Conservation (phyloP, 2,329 filamentous ascomycete genomes). For the Ophiocordyceps camponoti-floridani region DNA sequence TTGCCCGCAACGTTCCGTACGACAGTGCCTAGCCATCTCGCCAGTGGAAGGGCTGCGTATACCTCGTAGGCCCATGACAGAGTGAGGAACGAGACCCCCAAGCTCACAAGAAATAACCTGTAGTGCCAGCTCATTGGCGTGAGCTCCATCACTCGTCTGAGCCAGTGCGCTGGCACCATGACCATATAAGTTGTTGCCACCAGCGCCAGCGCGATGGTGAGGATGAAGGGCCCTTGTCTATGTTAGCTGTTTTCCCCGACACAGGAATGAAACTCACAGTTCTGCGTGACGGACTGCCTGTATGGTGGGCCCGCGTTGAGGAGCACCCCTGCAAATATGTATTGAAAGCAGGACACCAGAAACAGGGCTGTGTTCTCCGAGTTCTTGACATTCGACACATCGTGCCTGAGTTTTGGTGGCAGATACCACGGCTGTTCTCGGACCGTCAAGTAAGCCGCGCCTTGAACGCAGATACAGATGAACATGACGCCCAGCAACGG, state of each 20-base stretch:
- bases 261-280: conserved; percentile 32
- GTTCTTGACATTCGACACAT: conserved; percentile 75
- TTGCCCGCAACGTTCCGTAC: conserved; percentile 39
- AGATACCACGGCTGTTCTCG: conserved; percentile 71
- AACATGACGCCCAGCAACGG: conserved; percentile 78
- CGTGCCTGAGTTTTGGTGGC: conserved; percentile 56
- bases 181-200: conserved; percentile 64
- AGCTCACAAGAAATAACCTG: conserved; percentile 48
- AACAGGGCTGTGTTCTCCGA: conserved; percentile 90
- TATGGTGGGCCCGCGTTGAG: conserved; percentile 87
- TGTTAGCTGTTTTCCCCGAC: conserved; percentile 1
- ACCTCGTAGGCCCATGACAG: conserved; percentile 57
- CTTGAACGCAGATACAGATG: conserved; percentile 63
- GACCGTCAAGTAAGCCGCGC: conserved; percentile 55
- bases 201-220: conserved; percentile 53
- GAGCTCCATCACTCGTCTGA: conserved; percentile 66
- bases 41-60: conserved; percentile 49
- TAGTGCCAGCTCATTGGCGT: conserved; percentile 60
- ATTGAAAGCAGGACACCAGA: conserved; percentile 82
- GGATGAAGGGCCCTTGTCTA: conserved; percentile 57
- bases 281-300: conserved; percentile 59
- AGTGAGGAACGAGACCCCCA: conserved; percentile 53
- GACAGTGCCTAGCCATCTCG: conserved; percentile 44
- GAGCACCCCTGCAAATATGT: conserved; percentile 77
- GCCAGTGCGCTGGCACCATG: conserved; percentile 49